phyloP scores from a whole-genome alignment of 352 stramenopile species.

The Peronospora farinosa region DNA sequence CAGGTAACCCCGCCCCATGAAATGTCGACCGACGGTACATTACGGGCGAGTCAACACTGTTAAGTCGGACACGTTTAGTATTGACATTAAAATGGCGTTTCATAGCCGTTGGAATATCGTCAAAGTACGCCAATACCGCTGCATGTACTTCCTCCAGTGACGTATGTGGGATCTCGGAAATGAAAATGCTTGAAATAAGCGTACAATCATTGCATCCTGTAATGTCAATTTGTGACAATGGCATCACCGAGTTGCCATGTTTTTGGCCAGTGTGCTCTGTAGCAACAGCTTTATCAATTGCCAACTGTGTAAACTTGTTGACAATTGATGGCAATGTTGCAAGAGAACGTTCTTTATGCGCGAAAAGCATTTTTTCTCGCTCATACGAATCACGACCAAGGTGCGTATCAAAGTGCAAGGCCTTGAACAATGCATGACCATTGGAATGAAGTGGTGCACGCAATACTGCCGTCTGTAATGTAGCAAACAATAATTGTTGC shows the following conservation, averaged over 20 bases:
- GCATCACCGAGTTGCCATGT: slow-evolving; percentile 3
- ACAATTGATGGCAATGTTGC: slow-evolving; percentile 19
- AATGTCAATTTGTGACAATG: slow-evolving; percentile 30
- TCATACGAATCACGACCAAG: slow-evolving; percentile 11
- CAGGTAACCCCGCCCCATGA: slow-evolving; percentile 10
- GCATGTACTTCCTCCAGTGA: slow-evolving; percentile 28
- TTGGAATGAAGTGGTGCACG: slow-evolving; percentile 24
- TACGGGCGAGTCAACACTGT: slow-evolving; percentile 15
- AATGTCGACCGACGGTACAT: slow-evolving; percentile 33
- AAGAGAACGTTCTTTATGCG: slow-evolving; percentile 20
- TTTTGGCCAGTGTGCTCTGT: not conserved
- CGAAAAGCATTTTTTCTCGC: slow-evolving; percentile 11
- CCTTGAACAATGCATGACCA: slow-evolving; percentile 16
- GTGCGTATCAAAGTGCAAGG: slow-evolving; percentile 27
- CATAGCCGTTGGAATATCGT: slow-evolving; percentile 21
- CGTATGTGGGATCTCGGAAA: slow-evolving; percentile 29
- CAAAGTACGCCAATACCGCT: slow-evolving; percentile 18
- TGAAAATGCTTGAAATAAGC: slow-evolving; percentile 32
- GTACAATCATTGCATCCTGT: slow-evolving; percentile 27
- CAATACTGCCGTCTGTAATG: slow-evolving; percentile 25
- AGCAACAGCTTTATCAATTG: slow-evolving; percentile 13
- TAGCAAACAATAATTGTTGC: slow-evolving; percentile 33
- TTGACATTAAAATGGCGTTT: slow-evolving; percentile 27
- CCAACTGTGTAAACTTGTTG: slow-evolving; percentile 15
- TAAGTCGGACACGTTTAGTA: slow-evolving; percentile 14